These are phyloP conservation scores for Psilocybe cubensis DNA, from an alignment of 768 basidiomycete species.

Conservation along the genomic window DNA sequence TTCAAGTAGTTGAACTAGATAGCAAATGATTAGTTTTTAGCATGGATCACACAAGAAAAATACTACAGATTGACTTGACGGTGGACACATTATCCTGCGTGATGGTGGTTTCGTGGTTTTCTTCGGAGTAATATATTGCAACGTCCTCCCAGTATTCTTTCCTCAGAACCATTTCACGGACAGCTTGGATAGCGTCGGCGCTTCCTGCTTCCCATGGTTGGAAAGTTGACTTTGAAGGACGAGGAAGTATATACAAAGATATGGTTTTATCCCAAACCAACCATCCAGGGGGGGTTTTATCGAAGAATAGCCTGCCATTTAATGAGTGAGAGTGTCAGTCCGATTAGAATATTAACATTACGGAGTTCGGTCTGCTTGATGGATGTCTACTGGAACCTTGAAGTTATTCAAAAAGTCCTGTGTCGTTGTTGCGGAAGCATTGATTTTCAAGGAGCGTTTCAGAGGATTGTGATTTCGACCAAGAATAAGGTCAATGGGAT, in stretches of 20 bases:
- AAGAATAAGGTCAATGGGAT: conserved; percentile 60
- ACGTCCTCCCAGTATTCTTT: conserved; percentile 70
- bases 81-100: conserved; percentile 72
- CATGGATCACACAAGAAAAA: not conserved
- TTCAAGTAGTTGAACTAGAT: conserved; percentile 76
- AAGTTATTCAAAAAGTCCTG: conserved; percentile 58
- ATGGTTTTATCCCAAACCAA: conserved; percentile 58
- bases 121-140: conserved; percentile 73
- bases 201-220: conserved; percentile 63
- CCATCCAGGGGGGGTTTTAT: conserved; percentile 69
- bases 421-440: conserved; percentile 57
- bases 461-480: conserved; percentile 72
- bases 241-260: conserved; percentile 50
- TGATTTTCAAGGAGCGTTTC: conserved; percentile 49
- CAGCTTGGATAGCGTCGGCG: conserved; percentile 48
- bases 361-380: conserved; percentile 40
- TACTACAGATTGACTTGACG: conserved; percentile 77
- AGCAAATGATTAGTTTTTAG: not conserved
- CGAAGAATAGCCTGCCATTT: conserved; percentile 51
- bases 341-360: conserved; percentile 24
- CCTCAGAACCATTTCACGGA: conserved; percentile 51
- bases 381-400: conserved; percentile 48
- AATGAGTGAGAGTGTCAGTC: conserved; percentile 1
- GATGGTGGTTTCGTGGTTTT: conserved; percentile 69
- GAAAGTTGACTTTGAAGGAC: conserved; percentile 52